Conservation (phyloP, 2,329 filamentous ascomycete genomes). For the Thielaviopsis populi region DNA sequence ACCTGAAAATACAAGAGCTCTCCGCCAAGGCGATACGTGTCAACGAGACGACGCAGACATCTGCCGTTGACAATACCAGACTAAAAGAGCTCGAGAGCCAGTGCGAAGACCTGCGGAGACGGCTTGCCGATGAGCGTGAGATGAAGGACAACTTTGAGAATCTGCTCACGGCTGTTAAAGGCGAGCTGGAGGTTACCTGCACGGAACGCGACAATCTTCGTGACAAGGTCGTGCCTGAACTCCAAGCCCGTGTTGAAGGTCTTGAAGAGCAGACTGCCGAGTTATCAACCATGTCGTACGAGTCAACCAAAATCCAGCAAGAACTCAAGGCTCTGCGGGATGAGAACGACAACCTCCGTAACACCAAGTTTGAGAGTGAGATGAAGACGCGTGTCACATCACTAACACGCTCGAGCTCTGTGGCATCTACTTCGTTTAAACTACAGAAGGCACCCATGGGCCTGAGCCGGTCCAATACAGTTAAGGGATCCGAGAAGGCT, state of each 20-base stretch:
- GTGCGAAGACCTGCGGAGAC: constrained; percentile 69
- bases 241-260: constrained; percentile 61
- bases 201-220: constrained; percentile 86
- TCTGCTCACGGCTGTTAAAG: constrained; percentile 65
- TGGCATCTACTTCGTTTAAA: constrained; percentile 24
- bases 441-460: constrained; percentile 19
- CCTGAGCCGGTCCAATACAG: constrained; percentile 45
- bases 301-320: constrained; percentile 73
- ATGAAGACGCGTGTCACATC: constrained; percentile 17
- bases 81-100: constrained; percentile 64
- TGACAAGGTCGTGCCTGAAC: constrained; percentile 70
- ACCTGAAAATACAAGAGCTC: constrained; percentile 69
- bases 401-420: constrained; percentile 20
- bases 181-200: constrained; percentile 64
- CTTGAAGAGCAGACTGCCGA: constrained; percentile 61
- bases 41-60: constrained; percentile 39
- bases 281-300: constrained; percentile 59
- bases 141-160: constrained; percentile 92
- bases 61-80: constrained; percentile 41
- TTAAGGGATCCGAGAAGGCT: constrained; percentile 29
- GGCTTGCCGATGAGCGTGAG: constrained; percentile 69
- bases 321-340: constrained; percentile 57
- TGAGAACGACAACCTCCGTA: constrained; percentile 47
- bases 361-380: constrained; percentile 24
- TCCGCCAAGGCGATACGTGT: constrained; percentile 60